These are phyloP conservation scores for Pseudonectria buxi DNA, from an alignment of 2,329 filamentous ascomycete species.

Conservation along the genomic window DNA sequence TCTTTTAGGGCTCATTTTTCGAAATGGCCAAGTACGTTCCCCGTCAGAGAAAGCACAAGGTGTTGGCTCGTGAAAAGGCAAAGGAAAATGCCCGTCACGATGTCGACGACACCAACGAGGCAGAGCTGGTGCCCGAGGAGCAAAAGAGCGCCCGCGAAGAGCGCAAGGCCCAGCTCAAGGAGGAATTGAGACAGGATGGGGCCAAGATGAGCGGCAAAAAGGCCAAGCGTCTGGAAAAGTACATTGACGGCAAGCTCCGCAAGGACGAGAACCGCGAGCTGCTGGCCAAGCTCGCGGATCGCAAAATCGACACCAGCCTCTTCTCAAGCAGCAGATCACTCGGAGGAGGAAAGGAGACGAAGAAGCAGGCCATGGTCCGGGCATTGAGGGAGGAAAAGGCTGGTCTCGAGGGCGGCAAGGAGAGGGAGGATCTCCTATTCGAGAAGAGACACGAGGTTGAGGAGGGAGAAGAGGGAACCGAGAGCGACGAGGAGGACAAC, in stretches of 20 bases:
- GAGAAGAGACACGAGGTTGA: conserved; percentile 27
- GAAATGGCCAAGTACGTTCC: conserved; percentile 53
- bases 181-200: conserved; percentile 45
- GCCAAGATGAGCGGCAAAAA: conserved; percentile 57
- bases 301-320: conserved; percentile 74
- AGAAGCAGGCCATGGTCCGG: conserved; percentile 59
- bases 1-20: neutral
- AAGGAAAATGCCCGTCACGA: conserved; percentile 36
- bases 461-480: conserved; percentile 21
- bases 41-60: conserved; percentile 61
- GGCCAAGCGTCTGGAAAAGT: conserved; percentile 60
- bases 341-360: conserved; percentile 65
- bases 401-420: conserved; percentile 50
- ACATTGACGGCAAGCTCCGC: conserved; percentile 81
- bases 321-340: conserved; percentile 73
- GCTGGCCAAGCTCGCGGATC: conserved; percentile 71
- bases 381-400: conserved; percentile 59
- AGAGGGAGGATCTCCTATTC: conserved; percentile 50
- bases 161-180: conserved; percentile 49
- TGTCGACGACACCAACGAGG: conserved; percentile 30
- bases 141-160: conserved; percentile 46
- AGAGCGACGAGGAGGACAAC: conserved; percentile 12
- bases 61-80: conserved; percentile 55
- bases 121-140: conserved; percentile 24
- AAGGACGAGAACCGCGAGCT: conserved; percentile 88